A percentile compares a stretch with the other conserved stretches of the same genome.
Evolutionary conservation across 2,329 filamentous ascomycete species (phyloP).

Genomic region (Neonectria ditissima): DNA sequence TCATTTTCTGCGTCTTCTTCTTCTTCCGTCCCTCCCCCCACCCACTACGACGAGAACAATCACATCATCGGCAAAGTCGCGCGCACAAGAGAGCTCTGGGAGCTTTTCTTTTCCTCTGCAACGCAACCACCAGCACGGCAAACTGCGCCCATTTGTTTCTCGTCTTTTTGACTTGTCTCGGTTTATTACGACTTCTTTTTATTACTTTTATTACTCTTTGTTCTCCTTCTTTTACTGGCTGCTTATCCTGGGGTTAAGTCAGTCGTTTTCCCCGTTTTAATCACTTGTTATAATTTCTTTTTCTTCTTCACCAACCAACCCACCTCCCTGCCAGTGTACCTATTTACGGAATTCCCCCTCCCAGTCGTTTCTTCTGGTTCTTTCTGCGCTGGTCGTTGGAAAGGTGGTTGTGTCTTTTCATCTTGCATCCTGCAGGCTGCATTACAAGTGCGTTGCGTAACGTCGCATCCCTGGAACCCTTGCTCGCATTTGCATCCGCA

Average conservation of each 20-base stretch:
- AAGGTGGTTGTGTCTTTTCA: constrained; percentile 13
- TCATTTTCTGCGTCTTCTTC: neutral
- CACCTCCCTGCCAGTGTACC: neutral
- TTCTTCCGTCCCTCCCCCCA: neutral
- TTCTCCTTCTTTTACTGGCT: neutral
- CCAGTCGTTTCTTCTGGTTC: neutral
- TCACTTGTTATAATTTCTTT: constrained; percentile 1
- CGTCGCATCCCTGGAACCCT: constrained; percentile 12
- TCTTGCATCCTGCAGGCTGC: constrained; percentile 28
- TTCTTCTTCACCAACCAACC: neutral
- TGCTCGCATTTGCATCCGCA: constrained; percentile 12
- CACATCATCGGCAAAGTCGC: neutral
- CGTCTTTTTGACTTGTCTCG: neutral
- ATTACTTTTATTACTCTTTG: neutral
- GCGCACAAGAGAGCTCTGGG: neutral
- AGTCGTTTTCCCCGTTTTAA: neutral
- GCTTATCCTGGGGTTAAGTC: neutral
- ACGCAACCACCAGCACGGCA: neutral
- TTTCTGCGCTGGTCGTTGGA: constrained; percentile 29
- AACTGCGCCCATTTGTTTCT: neutral
- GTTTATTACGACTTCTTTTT: neutral
- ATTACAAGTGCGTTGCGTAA: constrained; percentile 19
- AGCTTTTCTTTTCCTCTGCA: neutral
- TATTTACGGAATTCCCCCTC: neutral
- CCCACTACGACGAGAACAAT: neutral